Percentiles rank a stretch among this genome's conserved stretches.
phyloP scores from a whole-genome alignment of 768 basidiomycete genomes.

The Tylopilus subfusipes region DNA sequence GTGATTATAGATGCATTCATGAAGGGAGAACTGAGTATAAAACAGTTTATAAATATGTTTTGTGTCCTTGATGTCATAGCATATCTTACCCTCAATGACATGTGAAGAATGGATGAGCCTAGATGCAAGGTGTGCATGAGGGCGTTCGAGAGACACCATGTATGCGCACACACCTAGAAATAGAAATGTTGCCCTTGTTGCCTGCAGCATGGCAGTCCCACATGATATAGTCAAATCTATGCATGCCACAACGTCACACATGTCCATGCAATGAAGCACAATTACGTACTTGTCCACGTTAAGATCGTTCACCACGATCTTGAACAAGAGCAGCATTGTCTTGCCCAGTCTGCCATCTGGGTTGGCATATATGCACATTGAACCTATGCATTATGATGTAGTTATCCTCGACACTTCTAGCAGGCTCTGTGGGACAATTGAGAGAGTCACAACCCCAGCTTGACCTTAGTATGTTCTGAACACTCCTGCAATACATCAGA shows the following conservation, averaged over 20 bases:
- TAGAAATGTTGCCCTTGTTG: slow-evolving; percentile 50
- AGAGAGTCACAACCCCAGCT: too few species aligned
- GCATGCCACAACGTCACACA: background rate
- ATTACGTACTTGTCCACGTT: slow-evolving; percentile 76
- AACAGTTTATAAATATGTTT: slow-evolving; percentile 74
- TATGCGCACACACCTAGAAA: slow-evolving; percentile 38
- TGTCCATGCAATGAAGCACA: background rate
- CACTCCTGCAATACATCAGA: too few species aligned
- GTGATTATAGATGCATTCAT: slow-evolving; percentile 80
- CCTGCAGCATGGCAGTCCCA: slow-evolving; percentile 73
- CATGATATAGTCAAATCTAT: slow-evolving; percentile 80
- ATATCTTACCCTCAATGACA: slow-evolving; percentile 71
- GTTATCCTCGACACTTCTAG: too few species aligned
- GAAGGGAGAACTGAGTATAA: slow-evolving; percentile 71
- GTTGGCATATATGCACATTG: background rate
- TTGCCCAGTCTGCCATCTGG: slow-evolving; percentile 22
- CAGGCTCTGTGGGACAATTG: too few species aligned
- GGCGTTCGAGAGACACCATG: background rate
- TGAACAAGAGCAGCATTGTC: slow-evolving; percentile 74
- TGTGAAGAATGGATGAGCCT: slow-evolving; percentile 74
- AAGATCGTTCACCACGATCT: slow-evolving; percentile 80
- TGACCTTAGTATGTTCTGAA: too few species aligned
- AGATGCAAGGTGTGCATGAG: background rate
- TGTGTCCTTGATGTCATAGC: slow-evolving; percentile 79
- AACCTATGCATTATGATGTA: too few species aligned